Conservation (phyloP, 768 basidiomycete genomes). For the Russula compacta region DNA sequence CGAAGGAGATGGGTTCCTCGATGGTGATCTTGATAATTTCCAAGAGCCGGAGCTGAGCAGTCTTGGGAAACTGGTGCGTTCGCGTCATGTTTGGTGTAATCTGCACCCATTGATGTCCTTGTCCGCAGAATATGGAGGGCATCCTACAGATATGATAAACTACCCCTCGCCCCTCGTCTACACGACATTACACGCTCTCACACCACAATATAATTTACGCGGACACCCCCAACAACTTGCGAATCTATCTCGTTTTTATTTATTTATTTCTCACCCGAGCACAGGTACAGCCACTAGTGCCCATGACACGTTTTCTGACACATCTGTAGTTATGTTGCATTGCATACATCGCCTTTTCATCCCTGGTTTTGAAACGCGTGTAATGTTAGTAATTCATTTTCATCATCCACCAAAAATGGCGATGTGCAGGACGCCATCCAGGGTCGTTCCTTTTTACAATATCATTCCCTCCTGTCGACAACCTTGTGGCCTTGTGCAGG, state of each 20-base stretch:
- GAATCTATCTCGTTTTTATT: neutral
- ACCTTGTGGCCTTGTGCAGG: neutral
- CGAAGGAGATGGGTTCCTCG: neutral
- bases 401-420: neutral
- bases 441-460: neutral
- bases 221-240: neutral
- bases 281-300: neutral
- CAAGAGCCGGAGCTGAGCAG: constrained; percentile 12
- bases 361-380: neutral
- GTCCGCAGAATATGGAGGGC: neutral
- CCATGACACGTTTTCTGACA: no score
- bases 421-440: no score
- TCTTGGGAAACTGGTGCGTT: constrained; percentile 5
- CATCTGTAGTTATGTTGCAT: no score
- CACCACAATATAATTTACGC: neutral
- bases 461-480: neutral
- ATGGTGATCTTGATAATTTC: constrained; percentile 14
- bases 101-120: neutral
- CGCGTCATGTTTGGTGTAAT: neutral
- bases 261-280: neutral
- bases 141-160: neutral
- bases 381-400: neutral
- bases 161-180: neutral
- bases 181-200: neutral
- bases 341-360: no score